A percentile compares a stretch with the other conserved stretches of the same genome.
These are phyloP conservation scores for Candida michaelii DNA, from an alignment of 805 yeast genomes.

Conservation along the genomic window DNA sequence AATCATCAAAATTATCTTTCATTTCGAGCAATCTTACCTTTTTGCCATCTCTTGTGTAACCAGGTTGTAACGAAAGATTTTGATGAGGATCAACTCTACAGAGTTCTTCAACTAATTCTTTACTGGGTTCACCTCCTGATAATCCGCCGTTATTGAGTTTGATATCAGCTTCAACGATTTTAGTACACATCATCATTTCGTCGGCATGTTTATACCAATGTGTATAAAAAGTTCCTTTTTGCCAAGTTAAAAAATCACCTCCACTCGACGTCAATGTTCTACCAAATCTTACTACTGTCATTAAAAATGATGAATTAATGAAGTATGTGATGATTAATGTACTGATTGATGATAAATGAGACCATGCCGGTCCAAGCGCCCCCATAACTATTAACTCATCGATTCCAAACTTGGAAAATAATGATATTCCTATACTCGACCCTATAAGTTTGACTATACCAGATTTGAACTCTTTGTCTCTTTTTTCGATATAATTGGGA, in stretches of 20 bases:
- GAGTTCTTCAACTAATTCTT: conserved; percentile 36
- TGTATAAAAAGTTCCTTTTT: conserved; percentile 60
- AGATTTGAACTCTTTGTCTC: conserved; percentile 27
- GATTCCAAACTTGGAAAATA: conserved; percentile 43
- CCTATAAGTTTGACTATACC: conserved; percentile 33
- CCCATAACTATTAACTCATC: conserved; percentile 39
- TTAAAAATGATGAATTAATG: conserved; percentile 40
- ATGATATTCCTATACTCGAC: conserved; percentile 32
- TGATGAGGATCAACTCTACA: conserved; percentile 30
- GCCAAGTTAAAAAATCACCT: conserved; percentile 60
- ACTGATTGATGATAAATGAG: conserved; percentile 46
- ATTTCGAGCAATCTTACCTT: conserved; percentile 39
- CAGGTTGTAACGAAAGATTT: conserved; percentile 28
- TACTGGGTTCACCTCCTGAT: conserved; percentile 33
- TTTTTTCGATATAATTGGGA: conserved; percentile 43
- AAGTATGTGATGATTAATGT: conserved; percentile 42
- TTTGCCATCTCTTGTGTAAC: conserved; percentile 36
- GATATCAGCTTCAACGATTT: conserved; percentile 65
- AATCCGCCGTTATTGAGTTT: conserved; percentile 49
- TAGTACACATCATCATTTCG: conserved; percentile 65
- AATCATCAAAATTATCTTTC: conserved; percentile 61
- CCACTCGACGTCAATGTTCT: conserved; percentile 39
- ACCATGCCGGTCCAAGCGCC: conserved; percentile 38
- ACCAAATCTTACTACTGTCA: conserved; percentile 42
- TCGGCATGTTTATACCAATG: conserved; percentile 67